Percentiles rank a stretch among this genome's conserved stretches.
Evolutionary conservation across 2,329 filamentous ascomycete species (phyloP).

Genomic region (Exserohilum turcica): DNA sequence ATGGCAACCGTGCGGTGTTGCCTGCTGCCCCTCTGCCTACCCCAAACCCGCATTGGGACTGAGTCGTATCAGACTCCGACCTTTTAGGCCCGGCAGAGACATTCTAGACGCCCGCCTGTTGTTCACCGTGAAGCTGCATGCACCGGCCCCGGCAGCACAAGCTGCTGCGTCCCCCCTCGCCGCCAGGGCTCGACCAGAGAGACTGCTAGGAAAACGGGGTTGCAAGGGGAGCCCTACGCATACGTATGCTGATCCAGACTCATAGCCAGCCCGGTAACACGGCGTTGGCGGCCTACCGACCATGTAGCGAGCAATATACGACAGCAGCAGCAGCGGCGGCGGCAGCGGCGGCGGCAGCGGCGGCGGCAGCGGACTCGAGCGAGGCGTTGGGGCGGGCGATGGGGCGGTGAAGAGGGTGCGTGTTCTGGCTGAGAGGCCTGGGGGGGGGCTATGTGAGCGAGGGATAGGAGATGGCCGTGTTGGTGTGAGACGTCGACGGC

Average conservation of each 20-base stretch:
- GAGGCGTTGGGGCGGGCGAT: slow-evolving; percentile 21
- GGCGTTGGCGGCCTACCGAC: slow-evolving; percentile 30
- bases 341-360: slow-evolving; percentile 22
- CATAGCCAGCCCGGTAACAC: slow-evolving; percentile 46
- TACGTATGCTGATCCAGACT: slow-evolving; percentile 50
- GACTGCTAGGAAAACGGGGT: slow-evolving; percentile 25
- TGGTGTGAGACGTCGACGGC: slow-evolving; percentile 38
- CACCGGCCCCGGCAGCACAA: slow-evolving; percentile 16
- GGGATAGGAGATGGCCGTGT: slow-evolving; percentile 23
- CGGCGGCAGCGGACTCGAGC: slow-evolving; percentile 18
- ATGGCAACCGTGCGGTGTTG: slow-evolving; percentile 45
- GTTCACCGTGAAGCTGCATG: slow-evolving; percentile 17
- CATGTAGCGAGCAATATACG: slow-evolving; percentile 37
- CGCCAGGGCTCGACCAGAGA: slow-evolving; percentile 7
- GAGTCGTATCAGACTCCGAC: slow-evolving; percentile 20
- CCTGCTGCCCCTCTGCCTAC: slow-evolving; percentile 45
- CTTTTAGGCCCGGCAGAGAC: slow-evolving; percentile 31
- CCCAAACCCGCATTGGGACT: slow-evolving; percentile 28
- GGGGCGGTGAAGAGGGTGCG: slow-evolving; percentile 21
- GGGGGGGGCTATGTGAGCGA: slow-evolving; percentile 17
- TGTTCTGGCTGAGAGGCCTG: slow-evolving; percentile 29
- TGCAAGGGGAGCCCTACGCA: slow-evolving; percentile 48
- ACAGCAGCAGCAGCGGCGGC: slow-evolving; percentile 19
- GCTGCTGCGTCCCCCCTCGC: slow-evolving; percentile 4
- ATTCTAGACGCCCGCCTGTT: slow-evolving; percentile 18